Percentiles rank a stretch among this genome's conserved stretches.
phyloP scores from a whole-genome alignment of 257 asterid species.

The Nicotiana attenuata region DNA sequence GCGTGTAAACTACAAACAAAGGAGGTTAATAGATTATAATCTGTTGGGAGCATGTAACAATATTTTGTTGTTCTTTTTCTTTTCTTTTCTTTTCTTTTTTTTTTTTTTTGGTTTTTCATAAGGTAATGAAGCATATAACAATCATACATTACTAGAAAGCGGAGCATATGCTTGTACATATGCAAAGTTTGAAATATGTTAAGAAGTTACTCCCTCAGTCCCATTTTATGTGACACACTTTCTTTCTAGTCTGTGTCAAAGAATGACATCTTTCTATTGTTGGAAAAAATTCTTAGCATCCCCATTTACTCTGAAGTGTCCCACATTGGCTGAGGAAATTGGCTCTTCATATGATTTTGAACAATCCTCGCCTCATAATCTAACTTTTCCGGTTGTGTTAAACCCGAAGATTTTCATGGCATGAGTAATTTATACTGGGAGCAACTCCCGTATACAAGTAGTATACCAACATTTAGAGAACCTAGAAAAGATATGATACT shows the following conservation, averaged over 20 bases:
- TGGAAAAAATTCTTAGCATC: not conserved
- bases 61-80: not conserved
- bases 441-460: not conserved
- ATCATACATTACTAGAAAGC: not conserved
- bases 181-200: not conserved
- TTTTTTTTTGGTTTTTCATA: not conserved
- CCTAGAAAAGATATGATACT: not conserved
- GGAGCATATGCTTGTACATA: not conserved
- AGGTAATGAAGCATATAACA: conserved; percentile 9
- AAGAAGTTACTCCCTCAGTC: not conserved
- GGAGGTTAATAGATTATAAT: not conserved
- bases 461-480: not conserved
- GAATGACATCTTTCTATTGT: not conserved
- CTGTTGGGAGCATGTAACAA: not conserved
- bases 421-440: not conserved
- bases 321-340: not conserved
- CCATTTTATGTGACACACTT: not conserved
- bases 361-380: not conserved
- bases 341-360: not conserved
- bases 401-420: not conserved
- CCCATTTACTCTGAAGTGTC: not conserved
- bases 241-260: not conserved
- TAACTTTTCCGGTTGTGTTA: not conserved
- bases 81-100: too few relatives aligned
- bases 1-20: conserved; percentile 65